Evolutionary conservation across 176 grass and related monocot genomes (phyloP).

Genomic region (Calamus simplicifolius): DNA sequence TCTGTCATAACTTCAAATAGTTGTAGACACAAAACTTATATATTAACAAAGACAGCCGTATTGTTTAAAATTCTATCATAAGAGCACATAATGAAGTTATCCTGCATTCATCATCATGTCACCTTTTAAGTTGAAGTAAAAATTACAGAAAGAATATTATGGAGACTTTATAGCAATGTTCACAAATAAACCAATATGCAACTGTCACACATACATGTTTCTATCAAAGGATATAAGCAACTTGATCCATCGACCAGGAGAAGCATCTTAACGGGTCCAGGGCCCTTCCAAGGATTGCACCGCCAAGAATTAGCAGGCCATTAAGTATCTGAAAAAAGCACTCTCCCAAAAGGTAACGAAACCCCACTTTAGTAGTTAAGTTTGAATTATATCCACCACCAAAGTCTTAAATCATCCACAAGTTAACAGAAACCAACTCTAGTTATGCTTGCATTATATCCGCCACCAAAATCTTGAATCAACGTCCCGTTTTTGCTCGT

Average conservation of each 20-base stretch:
- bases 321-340: background rate
- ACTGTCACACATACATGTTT: background rate
- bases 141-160: conserved; percentile 7
- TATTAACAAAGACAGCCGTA: too few species aligned
- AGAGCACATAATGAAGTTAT: too few species aligned
- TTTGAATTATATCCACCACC: too few species aligned
- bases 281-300: background rate
- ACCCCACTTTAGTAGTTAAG: background rate
- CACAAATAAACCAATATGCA: background rate
- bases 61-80: too few species aligned
- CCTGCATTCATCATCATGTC: too few species aligned
- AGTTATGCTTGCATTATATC: too few species aligned
- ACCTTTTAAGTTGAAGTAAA: background rate
- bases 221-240: background rate
- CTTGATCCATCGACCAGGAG: background rate
- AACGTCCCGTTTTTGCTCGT: conserved; percentile 11
- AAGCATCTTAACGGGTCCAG: background rate
- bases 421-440: too few species aligned
- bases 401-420: too few species aligned
- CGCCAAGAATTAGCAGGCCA: background rate
- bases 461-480: background rate
- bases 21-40: too few species aligned
- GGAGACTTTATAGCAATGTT: background rate
- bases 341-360: conserved; percentile 9
- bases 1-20: too few species aligned